Evolutionary conservation across 352 stramenopile species (phyloP), one percentile per base, ranked within the genome.

Genomic region (Halophytophthora polymorphica): DNA sequence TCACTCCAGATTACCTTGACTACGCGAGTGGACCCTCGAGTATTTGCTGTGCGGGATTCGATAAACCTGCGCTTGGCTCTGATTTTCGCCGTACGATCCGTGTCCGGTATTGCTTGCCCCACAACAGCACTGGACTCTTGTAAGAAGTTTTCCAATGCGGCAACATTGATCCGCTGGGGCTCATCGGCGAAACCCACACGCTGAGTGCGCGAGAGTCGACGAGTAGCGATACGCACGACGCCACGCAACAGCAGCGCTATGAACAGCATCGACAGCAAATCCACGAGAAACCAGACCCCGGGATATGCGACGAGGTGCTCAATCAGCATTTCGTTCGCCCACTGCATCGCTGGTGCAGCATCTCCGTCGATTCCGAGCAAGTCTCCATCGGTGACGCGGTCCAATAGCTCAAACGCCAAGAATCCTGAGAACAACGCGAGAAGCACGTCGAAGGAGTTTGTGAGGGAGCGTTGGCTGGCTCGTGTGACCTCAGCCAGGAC

Each of bases 351-450:
- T 31, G 57, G 65, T 6, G 78, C 46, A 0, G 56, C 55, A 14
- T 64, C 71, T 45, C 70, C 61, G 38, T 88, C 74, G 36, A 73
- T 81, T 4, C 77, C 77, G 14, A 98, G 77, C 7, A 95, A 73
- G 61, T 93, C 95, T 17, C 84, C 80, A 38, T 97, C 93, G 1
- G 95, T 98, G 54, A 99, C 79, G 50, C 95, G 86, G 70, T 99
- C 95, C 12, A 99, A 74, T 18, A 98, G 61, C 31, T 97, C 89
- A 67, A 98, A 99, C 5, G 92, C 87, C 17, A 98, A 64, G 18
- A 95, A 86, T 0, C 75, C 93, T 15, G 89, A 80, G 58, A 98
- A 97, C 23, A 98, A 66, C 19, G 96, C 51, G 51, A 98, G 70
- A 29, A 98, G 45, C 4, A 98, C 66, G 50, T 98, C 88, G 28